Evolutionary conservation across 192 early-diverging fungal genomes (phyloP), one percentile per base, ranked within the genome.

Genomic region (Tieghemiomyces parasiticus): DNA sequence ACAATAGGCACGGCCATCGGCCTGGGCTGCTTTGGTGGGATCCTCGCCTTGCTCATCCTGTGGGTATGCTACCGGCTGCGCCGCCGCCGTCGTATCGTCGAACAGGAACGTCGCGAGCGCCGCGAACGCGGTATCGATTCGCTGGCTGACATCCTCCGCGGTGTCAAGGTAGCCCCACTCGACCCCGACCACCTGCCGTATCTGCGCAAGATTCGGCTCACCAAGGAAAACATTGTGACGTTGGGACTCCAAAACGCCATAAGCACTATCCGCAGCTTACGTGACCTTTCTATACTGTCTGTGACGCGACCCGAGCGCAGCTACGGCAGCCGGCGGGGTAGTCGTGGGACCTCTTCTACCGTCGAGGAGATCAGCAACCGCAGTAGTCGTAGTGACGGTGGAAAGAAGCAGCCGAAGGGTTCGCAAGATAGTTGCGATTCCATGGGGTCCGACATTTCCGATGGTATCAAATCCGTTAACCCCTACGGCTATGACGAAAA

Each of bases 161-260:
- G 13, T 4, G 22, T 33, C 10, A 31, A 54, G 14, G 32, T 54
- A 8, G 14, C 22, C 10, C 52, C 52, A 14, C 13, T 54, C 25
- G 8, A 24, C 10, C 10, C 8, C 19, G 52, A 54, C 52, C 14
- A 54, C 14, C 32, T 54, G 14, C 25, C 22, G 4, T 54, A 30
- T n/a, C 25, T 54, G 52, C 28, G 52, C 13, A 54, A 54, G 52
- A 54, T 54, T n/a, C 3, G 30, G 52, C 52, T 54, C 12, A 54
- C 22, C 30, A 24, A 31, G 4, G 52, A 31, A 4, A 54, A 34
- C 30, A 30, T 54, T 31, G 8, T 19, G 4, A 33, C 26, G 9
- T 28, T 54, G 30, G 52, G 52, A 3, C 32, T 54, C 3, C 52
- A 54, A 34, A 34, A 54, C n/a, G 52, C 52, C 22, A 4, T 54